Percentiles rank a stretch among this genome's conserved stretches.
Conservation (phyloP, 108 stramenopile species). For the Licmophora abbreviata region DNA sequence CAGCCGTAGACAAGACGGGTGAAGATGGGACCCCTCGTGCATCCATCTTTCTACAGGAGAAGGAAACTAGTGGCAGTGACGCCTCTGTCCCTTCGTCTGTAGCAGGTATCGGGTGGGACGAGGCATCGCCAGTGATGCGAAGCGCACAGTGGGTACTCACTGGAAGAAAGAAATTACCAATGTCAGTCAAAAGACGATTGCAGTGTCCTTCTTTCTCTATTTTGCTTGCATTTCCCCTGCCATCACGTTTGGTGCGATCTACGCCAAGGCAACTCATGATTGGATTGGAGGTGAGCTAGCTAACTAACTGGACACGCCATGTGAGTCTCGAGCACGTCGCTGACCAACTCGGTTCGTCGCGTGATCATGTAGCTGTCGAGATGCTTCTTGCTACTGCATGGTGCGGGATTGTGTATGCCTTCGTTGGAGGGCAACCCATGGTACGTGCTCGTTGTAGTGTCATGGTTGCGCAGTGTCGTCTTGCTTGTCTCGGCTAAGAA, state of each 20-base stretch:
- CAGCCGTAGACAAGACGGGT: too few species aligned
- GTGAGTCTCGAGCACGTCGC: neutral
- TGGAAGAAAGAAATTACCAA: conserved; percentile 44
- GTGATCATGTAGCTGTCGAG: conserved; percentile 12
- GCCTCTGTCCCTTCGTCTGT: too few species aligned
- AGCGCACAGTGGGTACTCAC: conserved; percentile 20
- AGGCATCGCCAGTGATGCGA: conserved; percentile 30
- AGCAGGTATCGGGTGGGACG: too few species aligned
- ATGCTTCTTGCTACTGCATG: conserved; percentile 38
- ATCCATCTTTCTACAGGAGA: too few species aligned
- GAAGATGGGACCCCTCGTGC: too few species aligned
- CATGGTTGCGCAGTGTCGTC: neutral
- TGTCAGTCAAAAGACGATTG: conserved; percentile 38
- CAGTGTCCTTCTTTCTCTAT: conserved; percentile 57
- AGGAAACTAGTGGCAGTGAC: too few species aligned
- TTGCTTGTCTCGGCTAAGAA: neutral
- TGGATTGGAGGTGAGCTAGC: conserved; percentile 29
- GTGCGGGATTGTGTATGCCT: conserved; percentile 22
- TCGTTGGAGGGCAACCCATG: conserved; percentile 33
- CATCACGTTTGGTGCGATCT: conserved; percentile 50
- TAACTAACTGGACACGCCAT: neutral
- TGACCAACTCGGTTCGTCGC: neutral
- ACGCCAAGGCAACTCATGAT: conserved; percentile 43
- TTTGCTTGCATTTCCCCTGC: conserved; percentile 75
- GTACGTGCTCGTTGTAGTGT: conserved; percentile 1